Conservation (phyloP, 176 grass and related monocot genomes). For the Oryza meyeriana region DNA sequence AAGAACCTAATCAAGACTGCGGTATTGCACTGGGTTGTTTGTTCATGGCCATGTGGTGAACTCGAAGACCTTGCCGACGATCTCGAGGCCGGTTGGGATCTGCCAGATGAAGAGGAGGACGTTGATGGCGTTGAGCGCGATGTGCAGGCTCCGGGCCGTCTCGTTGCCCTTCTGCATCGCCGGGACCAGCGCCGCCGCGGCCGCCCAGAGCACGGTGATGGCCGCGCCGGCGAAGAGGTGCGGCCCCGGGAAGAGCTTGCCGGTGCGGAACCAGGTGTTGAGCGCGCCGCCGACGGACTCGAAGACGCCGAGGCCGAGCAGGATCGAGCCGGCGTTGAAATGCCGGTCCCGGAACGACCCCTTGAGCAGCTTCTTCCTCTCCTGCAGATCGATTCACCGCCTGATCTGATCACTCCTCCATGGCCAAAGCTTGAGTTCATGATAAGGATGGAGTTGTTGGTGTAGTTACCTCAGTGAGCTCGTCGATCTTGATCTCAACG, state of each 20-base stretch:
- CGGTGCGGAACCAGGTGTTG: constrained; percentile 81
- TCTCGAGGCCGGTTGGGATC: constrained; percentile 90
- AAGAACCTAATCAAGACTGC: neutral
- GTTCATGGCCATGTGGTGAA: constrained; percentile 88
- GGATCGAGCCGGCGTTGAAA: constrained; percentile 87
- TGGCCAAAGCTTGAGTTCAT: neutral
- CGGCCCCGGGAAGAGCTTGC: constrained; percentile 91
- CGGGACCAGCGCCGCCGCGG: constrained; percentile 65
- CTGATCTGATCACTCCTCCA: neutral
- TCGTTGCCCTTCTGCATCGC: constrained; percentile 95
- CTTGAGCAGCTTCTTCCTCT: constrained; percentile 85
- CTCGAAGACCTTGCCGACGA: constrained; percentile 89
- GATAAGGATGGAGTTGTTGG: neutral
- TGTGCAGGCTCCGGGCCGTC: constrained; percentile 71
- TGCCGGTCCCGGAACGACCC: constrained; percentile 67
- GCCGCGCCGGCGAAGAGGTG: constrained; percentile 81
- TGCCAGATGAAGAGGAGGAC: constrained; percentile 95
- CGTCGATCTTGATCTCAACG: constrained; percentile 65
- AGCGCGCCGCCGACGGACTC: constrained; percentile 73
- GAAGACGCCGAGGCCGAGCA: constrained; percentile 73
- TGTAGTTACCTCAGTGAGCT: constrained; percentile 58
- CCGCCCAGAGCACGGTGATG: constrained; percentile 88
- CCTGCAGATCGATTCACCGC: constrained; percentile 20
- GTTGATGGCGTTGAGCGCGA: constrained; percentile 81
- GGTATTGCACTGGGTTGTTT: no score